These are phyloP conservation scores for Cryptosporidium andersoni DNA, from an alignment of 169 alveolate genomes.

Conservation along the genomic window DNA sequence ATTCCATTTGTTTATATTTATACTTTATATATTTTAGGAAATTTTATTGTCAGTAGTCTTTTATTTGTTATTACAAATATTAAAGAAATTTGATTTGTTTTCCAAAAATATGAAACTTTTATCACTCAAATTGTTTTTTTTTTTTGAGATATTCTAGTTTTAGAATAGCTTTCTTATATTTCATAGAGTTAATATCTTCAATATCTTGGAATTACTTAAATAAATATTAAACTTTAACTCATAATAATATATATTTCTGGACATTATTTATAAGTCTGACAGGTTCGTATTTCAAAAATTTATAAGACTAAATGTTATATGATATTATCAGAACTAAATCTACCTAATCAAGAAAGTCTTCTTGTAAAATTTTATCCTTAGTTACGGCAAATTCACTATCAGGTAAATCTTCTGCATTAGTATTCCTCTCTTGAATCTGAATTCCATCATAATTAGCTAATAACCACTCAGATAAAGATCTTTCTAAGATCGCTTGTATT, in stretches of 20 bases:
- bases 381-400: not conserved
- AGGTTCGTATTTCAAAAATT: not conserved
- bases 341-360: not conserved
- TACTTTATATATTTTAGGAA: too few species aligned
- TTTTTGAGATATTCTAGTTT: not conserved
- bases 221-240: too few species aligned
- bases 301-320: too few species aligned
- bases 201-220: too few species aligned
- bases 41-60: too few species aligned
- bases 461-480: slow-evolving; percentile 26
- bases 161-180: not conserved
- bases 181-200: too few species aligned
- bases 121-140: slow-evolving; percentile 7
- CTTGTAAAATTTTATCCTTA: slow-evolving; percentile 19
- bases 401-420: not conserved
- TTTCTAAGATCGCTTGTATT: slow-evolving; percentile 1
- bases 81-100: too few species aligned
- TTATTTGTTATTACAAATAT: too few species aligned
- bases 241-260: too few species aligned
- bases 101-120: not conserved
- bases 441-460: not conserved
- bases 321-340: too few species aligned
- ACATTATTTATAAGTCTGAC: not conserved
- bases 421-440: too few species aligned
- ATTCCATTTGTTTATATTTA: too few species aligned